These are phyloP conservation scores for Chimonanthus salicifolius DNA, from an alignment of 164 flowering plant species.

Conservation along the genomic window DNA sequence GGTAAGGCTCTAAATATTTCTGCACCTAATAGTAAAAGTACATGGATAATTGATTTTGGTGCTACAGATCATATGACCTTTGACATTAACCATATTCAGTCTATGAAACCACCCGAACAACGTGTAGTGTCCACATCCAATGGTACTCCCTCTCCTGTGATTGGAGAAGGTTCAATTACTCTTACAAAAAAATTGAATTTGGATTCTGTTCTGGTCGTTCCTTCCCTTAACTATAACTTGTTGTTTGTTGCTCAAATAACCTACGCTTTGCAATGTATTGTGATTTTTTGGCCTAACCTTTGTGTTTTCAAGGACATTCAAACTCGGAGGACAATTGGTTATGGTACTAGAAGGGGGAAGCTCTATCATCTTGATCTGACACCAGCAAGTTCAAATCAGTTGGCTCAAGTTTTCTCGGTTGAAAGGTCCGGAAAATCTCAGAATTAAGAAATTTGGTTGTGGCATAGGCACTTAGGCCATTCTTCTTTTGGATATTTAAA, in stretches of 20 bases:
- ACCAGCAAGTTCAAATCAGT: too few relatives aligned
- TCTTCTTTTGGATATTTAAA: too few relatives aligned
- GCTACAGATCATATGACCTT: neutral
- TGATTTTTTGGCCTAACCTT: slow-evolving; percentile 2
- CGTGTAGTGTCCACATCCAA: neutral
- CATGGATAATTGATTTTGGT: too few relatives aligned
- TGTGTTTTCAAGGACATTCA: slow-evolving; percentile 1
- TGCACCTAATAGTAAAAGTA: too few relatives aligned
- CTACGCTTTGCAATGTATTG: neutral
- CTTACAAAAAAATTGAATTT: neutral
- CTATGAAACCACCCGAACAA: neutral
- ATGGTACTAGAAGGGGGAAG: too few relatives aligned
- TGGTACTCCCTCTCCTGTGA: slow-evolving; percentile 7
- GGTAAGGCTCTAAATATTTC: neutral
- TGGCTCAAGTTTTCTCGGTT: too few relatives aligned
- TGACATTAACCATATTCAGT: neutral
- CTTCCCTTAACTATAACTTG: neutral
- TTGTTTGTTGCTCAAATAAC: neutral
- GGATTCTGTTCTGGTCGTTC: neutral
- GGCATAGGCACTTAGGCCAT: too few relatives aligned
- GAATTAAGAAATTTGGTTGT: too few relatives aligned
- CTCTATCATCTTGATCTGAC: too few relatives aligned
- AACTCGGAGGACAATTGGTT: neutral
- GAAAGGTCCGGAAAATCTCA: too few relatives aligned
- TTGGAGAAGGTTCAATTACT: neutral